A percentile compares a stretch with the other conserved stretches of the same genome.
Evolutionary conservation across 2,329 filamentous ascomycete species (phyloP).

Genomic region (Albophoma yamanashiensis): DNA sequence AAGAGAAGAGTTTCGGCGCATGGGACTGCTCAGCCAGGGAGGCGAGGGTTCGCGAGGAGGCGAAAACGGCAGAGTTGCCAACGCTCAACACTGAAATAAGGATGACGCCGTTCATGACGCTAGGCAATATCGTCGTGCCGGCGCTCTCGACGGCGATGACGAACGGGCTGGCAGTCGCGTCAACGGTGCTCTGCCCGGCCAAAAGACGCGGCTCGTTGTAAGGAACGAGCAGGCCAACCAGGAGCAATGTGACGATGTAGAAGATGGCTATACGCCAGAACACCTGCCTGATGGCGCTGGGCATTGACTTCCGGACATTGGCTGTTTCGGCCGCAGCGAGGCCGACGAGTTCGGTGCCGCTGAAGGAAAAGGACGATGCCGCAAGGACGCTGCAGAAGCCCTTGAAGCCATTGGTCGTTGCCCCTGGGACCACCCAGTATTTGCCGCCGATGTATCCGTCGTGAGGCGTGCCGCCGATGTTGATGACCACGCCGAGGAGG

Average conservation of each 20-base stretch:
- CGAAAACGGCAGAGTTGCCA: slow-evolving; percentile 85
- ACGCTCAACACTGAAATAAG: slow-evolving; percentile 84
- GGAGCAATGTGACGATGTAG: slow-evolving; percentile 71
- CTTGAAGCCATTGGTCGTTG: slow-evolving; percentile 75
- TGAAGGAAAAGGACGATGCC: slow-evolving; percentile 65
- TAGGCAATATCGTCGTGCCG: slow-evolving; percentile 69
- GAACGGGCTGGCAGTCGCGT: slow-evolving; percentile 75
- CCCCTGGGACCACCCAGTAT: slow-evolving; percentile 69
- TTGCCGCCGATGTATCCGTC: slow-evolving; percentile 70
- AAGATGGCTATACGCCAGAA: slow-evolving; percentile 92
- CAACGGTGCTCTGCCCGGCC: slow-evolving; percentile 39
- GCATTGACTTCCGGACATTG: slow-evolving; percentile 70
- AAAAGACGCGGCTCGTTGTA: slow-evolving; percentile 58
- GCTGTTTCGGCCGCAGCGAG: slow-evolving; percentile 68
- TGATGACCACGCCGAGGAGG: slow-evolving; percentile 75
- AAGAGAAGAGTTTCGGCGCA: slow-evolving; percentile 65
- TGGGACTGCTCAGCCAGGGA: slow-evolving; percentile 83
- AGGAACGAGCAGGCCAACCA: slow-evolving; percentile 75
- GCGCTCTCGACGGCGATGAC: slow-evolving; percentile 86
- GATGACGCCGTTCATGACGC: slow-evolving; percentile 92
- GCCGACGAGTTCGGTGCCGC: slow-evolving; percentile 65
- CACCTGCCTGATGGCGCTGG: slow-evolving; percentile 82
- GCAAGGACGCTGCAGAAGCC: slow-evolving; percentile 70
- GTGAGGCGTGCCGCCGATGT: slow-evolving; percentile 66
- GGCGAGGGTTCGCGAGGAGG: slow-evolving; percentile 79